phyloP scores from a whole-genome alignment of 2,329 filamentous ascomycete genomes.

The Ascochyta pisi region DNA sequence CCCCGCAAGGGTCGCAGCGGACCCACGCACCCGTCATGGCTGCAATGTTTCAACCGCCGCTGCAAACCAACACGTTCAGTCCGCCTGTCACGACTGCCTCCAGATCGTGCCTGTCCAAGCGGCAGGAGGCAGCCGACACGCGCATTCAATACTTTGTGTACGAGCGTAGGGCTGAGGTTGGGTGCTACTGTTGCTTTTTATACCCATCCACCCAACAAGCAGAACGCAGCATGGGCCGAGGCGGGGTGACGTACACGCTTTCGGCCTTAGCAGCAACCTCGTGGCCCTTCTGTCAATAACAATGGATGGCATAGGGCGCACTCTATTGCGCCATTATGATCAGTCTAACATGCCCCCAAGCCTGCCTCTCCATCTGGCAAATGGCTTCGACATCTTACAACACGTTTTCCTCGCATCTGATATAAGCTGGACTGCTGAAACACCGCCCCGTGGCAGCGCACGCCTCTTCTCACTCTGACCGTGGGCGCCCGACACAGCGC shows the following conservation, averaged over 20 bases:
- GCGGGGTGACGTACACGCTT: constrained; percentile 15
- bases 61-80: constrained; percentile 4
- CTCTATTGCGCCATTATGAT: constrained; percentile 13
- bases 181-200: constrained; percentile 19
- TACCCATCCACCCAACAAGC: constrained; percentile 7
- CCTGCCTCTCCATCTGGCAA: constrained; percentile 1
- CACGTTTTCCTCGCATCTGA: constrained; percentile 15
- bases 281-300: constrained; percentile 5
- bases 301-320: neutral
- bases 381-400: neutral
- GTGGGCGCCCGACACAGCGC: constrained; percentile 9
- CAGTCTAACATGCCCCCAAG: neutral
- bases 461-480: constrained; percentile 1
- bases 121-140: constrained; percentile 2
- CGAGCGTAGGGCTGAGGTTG: constrained; percentile 12
- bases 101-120: neutral
- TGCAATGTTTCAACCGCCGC: constrained; percentile 1
- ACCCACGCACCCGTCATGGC: constrained; percentile 6
- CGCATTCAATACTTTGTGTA: constrained; percentile 16
- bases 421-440: constrained; percentile 18
- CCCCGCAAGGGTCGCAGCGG: constrained; percentile 14
- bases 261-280: constrained; percentile 10
- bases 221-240: constrained; percentile 1
- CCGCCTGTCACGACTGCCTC: neutral
- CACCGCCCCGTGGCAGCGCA: constrained; percentile 7